phyloP scores from a whole-genome alignment of 176 grass and related monocot genomes.

The Phyllostachys edulis region DNA sequence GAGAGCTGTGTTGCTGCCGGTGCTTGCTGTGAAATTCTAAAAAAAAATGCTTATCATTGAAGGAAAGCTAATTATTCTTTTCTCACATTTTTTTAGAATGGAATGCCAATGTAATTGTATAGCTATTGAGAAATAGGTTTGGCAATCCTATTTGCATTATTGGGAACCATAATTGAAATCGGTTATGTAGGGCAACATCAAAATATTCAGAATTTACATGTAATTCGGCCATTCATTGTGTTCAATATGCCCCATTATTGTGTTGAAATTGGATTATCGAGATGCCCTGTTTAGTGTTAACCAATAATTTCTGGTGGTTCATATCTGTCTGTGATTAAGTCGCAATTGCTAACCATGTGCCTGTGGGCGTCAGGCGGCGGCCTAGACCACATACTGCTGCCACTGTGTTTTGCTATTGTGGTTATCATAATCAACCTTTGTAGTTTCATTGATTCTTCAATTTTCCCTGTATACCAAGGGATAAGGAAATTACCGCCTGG shows the following conservation, averaged over 20 bases:
- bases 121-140: constrained; percentile 27
- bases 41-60: constrained; percentile 7
- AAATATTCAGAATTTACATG: constrained; percentile 28
- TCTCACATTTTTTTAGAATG: constrained; percentile 36
- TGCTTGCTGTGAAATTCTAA: constrained; percentile 14
- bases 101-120: constrained; percentile 49
- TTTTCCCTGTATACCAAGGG: not conserved
- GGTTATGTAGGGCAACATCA: not conserved
- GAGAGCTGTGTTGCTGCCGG: not conserved
- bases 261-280: not conserved
- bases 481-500: not conserved
- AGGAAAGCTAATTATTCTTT: constrained; percentile 43
- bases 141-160: constrained; percentile 33
- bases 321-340: not conserved
- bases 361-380: not conserved
- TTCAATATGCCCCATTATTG: not conserved
- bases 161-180: constrained; percentile 6
- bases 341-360: not conserved
- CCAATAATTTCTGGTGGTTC: not conserved
- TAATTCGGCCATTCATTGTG: not conserved
- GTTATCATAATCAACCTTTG: not conserved
- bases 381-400: not conserved
- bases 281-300: not conserved
- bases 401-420: not conserved
- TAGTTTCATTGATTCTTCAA: not conserved